Conservation (phyloP, 352 stramenopile genomes). For the Phytophthora pini region DNA sequence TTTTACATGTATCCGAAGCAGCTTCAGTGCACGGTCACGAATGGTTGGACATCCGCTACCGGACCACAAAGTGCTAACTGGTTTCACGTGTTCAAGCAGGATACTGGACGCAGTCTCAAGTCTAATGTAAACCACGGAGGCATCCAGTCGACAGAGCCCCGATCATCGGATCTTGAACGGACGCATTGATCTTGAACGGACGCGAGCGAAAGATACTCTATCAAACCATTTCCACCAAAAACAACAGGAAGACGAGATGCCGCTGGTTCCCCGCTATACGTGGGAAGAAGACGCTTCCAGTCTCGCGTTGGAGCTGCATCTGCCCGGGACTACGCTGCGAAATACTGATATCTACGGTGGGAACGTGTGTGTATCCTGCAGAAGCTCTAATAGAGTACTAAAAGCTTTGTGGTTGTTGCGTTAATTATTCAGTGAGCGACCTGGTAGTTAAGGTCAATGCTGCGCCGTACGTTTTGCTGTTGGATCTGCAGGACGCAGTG, state of each 20-base stretch:
- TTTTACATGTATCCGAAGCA: slow-evolving; percentile 30
- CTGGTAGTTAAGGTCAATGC: slow-evolving; percentile 85
- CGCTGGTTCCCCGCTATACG: slow-evolving; percentile 64
- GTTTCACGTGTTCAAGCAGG: background rate
- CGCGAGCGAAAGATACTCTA: slow-evolving; percentile 22
- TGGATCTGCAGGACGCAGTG: slow-evolving; percentile 69
- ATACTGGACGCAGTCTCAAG: too few relatives aligned
- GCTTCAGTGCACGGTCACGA: background rate
- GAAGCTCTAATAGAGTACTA: background rate
- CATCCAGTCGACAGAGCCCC: too few relatives aligned
- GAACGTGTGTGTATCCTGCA: background rate
- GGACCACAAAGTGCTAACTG: background rate
- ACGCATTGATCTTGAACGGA: slow-evolving; percentile 4
- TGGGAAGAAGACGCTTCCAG: slow-evolving; percentile 67
- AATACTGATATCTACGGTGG: slow-evolving; percentile 77
- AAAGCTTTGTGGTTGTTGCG: background rate
- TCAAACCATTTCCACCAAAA: background rate
- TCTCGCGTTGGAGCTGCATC: slow-evolving; percentile 57
- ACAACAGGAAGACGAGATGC: slow-evolving; percentile 46
- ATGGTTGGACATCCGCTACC: background rate
- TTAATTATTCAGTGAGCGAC: slow-evolving; percentile 60
- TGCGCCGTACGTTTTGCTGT: slow-evolving; percentile 72
- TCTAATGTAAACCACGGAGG: too few relatives aligned
- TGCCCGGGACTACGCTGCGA: slow-evolving; percentile 56
- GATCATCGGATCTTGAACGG: slow-evolving; percentile 22